Percentiles rank a stretch among this genome's conserved stretches.
Conservation (phyloP, 108 stramenopile genomes). For the Schizochytrium sp. region DNA sequence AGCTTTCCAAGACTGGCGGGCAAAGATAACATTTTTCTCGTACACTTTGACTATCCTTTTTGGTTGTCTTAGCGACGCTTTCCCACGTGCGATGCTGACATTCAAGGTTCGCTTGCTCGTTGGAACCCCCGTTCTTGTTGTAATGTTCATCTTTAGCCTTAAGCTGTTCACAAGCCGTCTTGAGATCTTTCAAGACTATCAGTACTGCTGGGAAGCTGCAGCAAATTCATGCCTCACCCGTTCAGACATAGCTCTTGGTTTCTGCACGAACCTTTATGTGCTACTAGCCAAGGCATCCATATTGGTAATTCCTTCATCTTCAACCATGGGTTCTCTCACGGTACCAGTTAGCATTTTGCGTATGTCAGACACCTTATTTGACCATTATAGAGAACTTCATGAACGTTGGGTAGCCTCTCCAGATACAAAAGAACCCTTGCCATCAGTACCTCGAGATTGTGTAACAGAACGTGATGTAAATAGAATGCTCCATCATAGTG, state of each 20-base stretch:
- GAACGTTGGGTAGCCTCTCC: too few relatives aligned
- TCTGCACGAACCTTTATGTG: background rate
- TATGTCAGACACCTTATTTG: background rate
- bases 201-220: background rate
- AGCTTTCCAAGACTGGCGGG: background rate
- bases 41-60: background rate
- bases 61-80: background rate
- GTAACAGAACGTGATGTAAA: too few relatives aligned
- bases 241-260: background rate
- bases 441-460: too few relatives aligned
- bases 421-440: too few relatives aligned
- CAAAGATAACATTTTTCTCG: background rate
- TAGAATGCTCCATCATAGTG: too few relatives aligned
- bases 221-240: background rate
- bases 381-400: background rate
- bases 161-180: background rate
- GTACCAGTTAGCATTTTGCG: conserved; percentile 3
- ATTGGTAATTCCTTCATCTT: background rate
- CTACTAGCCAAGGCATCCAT: background rate
- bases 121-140: background rate
- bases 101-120: background rate
- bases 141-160: background rate
- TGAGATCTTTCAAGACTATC: background rate
- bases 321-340: background rate
- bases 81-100: conserved; percentile 16